Evolutionary conservation across 495 filamentous ascomycete species (phyloP), one percentile per base, ranked within the genome.

Genomic region (Penicillium daleae): DNA sequence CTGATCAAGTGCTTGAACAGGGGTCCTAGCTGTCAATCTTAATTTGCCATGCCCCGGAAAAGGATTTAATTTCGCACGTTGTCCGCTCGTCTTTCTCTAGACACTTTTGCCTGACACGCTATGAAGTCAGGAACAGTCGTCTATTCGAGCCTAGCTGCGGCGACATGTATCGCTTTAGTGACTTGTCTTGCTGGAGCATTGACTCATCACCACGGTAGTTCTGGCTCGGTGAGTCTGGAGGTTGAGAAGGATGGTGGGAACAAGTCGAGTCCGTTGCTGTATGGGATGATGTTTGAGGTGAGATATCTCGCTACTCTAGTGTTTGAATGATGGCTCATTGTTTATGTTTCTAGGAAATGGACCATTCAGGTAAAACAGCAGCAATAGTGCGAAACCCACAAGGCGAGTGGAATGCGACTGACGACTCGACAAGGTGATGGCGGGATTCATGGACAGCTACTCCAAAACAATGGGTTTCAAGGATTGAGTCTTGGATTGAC

Each of bases 401-500:
- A 37, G 60, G 55, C 2, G 13, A 50, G 3, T 6, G 3, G 10
- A 22, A 54, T 12, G 3, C 17, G n/a, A 59, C 56, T 57, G 19
- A 57, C 29, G 2, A 7, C 31, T 15, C 44, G 6, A 35, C 17
- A 24, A 75, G 75, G 75, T 8, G 90, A 92, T 68, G 90, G 90
- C 7, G 90, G 90, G 15, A 84, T 92, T 40, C 91, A 92, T 65
- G 90, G 87, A 31, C 89, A 92, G 66, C 71, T 92, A 15, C 86
- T 92, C 29, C 79, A 79, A 31, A 92, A 92, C 72, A 84, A 89
- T 52, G 90, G 89, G n/a, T 92, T 93, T 58, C 85, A 89, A 68
- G 85, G 85, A 13, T 72, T 70, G 7, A 77, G 63, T 3, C 70
- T 76, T 6, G 80, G 76, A 10, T 73, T 88, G 22, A 80, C 82